Conservation (phyloP, 352 stramenopile genomes). For the Pythium aquatile region DNA sequence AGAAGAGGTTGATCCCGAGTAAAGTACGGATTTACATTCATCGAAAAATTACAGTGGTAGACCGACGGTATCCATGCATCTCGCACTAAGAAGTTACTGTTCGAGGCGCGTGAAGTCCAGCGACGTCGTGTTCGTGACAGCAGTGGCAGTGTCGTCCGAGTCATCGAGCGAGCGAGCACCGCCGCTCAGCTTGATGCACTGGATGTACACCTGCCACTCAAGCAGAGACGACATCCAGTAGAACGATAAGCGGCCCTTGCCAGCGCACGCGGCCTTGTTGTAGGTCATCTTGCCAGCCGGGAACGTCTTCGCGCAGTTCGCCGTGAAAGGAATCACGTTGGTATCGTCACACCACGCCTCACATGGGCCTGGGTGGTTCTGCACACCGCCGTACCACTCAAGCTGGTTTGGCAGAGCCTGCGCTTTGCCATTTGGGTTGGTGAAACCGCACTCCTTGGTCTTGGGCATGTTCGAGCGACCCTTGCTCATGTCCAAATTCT, state of each 20-base stretch:
- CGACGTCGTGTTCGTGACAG: no score
- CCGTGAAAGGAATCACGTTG: constrained; percentile 32
- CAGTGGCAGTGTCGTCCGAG: not conserved
- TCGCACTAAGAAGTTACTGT: no score
- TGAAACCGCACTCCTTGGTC: constrained; percentile 43
- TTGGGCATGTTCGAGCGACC: constrained; percentile 23
- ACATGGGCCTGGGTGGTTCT: constrained; percentile 43
- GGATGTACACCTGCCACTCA: constrained; percentile 58
- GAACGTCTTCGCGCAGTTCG: constrained; percentile 40
- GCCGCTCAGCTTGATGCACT: constrained; percentile 17
- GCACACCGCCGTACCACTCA: constrained; percentile 42
- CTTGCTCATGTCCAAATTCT: constrained; percentile 15
- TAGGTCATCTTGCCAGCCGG: constrained; percentile 36
- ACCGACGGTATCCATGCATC: no score
- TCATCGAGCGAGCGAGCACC: constrained; percentile 5
- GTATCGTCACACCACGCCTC: constrained; percentile 48
- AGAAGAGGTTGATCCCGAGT: no score
- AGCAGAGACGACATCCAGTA: constrained; percentile 58
- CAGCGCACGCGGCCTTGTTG: constrained; percentile 36
- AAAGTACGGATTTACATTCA: no score
- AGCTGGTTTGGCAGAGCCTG: constrained; percentile 35
- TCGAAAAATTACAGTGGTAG: no score
- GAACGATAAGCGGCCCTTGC: constrained; percentile 41
- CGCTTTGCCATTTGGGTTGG: constrained; percentile 34
- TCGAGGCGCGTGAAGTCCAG: no score